Conservation (phyloP, 2,329 filamentous ascomycete species). For the Talaromyces piceae region DNA sequence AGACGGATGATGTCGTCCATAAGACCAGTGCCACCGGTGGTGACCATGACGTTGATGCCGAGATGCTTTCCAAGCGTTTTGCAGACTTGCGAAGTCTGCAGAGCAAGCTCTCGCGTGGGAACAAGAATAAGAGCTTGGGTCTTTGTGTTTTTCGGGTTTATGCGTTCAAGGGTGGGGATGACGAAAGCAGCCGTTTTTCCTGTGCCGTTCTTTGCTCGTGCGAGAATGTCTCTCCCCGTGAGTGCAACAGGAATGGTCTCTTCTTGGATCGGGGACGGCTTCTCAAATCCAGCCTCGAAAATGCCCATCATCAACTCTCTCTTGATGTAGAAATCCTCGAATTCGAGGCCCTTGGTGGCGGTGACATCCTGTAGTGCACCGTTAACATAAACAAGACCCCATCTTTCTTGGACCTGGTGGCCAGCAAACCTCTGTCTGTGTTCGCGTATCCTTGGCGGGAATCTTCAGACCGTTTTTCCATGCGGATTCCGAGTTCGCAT, state of each 20-base stretch:
- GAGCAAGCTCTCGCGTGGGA: conserved; percentile 89
- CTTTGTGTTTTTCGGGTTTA: conserved; percentile 94
- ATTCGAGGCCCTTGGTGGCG: conserved; percentile 93
- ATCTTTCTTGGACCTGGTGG: neutral
- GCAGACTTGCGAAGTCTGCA: conserved; percentile 98
- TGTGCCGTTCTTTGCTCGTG: conserved; percentile 95
- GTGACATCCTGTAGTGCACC: conserved; percentile 71
- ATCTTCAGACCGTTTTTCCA: conserved; percentile 42
- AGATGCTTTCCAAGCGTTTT: conserved; percentile 97
- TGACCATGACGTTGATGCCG: conserved; percentile 98
- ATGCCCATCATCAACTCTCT: conserved; percentile 97
- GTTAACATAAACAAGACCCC: conserved; percentile 1
- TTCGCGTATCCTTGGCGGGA: conserved; percentile 41
- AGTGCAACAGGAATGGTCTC: conserved; percentile 96
- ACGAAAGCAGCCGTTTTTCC: conserved; percentile 98
- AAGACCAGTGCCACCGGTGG: conserved; percentile 88
- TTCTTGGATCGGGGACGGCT: conserved; percentile 98
- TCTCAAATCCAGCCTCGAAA: conserved; percentile 97
- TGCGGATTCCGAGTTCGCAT: conserved; percentile 31
- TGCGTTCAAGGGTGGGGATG: conserved; percentile 87
- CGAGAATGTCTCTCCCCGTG: conserved; percentile 89
- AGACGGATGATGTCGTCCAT: conserved; percentile 95
- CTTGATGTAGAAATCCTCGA: conserved; percentile 94
- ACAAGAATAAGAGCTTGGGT: conserved; percentile 95
- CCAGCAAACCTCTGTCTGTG: conserved; percentile 41